These are phyloP conservation scores for Hibiscus tridactylites DNA, from an alignment of 345 rosid species.

Conservation along the genomic window DNA sequence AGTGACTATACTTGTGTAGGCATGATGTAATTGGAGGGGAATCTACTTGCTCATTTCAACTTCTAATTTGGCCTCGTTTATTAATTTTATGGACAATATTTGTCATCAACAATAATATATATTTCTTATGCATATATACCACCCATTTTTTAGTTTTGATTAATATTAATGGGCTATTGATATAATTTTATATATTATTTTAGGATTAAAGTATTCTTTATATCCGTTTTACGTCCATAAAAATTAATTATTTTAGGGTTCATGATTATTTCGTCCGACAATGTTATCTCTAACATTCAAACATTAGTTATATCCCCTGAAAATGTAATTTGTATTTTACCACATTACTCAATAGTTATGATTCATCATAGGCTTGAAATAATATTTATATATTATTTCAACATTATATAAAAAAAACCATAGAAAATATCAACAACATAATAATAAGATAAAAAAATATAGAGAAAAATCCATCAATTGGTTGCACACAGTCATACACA, in stretches of 20 bases:
- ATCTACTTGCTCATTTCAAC: neutral
- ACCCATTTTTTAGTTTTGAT: neutral
- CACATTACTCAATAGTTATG: no score
- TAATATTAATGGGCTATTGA: no score
- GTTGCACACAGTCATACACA: neutral
- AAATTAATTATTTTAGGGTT: no score
- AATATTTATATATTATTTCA: no score
- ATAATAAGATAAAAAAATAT: neutral
- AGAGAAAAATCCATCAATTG: neutral
- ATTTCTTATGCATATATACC: neutral
- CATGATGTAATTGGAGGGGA: conserved; percentile 13
- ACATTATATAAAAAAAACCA: neutral
- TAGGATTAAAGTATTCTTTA: no score
- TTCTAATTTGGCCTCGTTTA: neutral
- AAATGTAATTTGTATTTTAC: no score
- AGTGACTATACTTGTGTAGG: neutral
- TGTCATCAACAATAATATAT: neutral
- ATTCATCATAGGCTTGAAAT: no score
- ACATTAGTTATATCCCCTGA: no score
- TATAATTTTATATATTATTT: no score
- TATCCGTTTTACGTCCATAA: no score
- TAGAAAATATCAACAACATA: conserved; percentile 16
- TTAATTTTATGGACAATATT: neutral
- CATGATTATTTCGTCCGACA: no score
- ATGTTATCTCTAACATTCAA: no score